Evolutionary conservation across 225 moss, liverwort and hornwort genomes (phyloP).

Genomic region (Marchantia polymorpha): DNA sequence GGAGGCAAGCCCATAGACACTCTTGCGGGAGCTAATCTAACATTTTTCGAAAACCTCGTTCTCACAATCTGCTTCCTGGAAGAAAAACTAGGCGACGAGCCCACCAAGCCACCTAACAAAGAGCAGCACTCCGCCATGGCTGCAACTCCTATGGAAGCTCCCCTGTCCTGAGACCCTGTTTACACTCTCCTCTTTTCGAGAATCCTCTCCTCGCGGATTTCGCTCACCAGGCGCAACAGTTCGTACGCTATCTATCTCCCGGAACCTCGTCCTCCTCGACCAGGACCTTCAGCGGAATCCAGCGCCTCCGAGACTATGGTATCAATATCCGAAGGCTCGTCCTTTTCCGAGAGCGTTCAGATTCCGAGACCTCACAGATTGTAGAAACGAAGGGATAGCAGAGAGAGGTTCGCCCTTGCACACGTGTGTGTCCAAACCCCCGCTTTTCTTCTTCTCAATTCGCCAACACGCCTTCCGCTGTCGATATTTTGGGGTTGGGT

Average conservation of each 20-base stretch:
- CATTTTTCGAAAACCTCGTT: not conserved
- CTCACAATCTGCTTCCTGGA: not conserved
- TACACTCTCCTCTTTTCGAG: not conserved
- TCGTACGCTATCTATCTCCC: not conserved
- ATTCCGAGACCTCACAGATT: too few relatives aligned
- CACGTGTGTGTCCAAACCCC: too few relatives aligned
- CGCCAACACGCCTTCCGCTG: too few relatives aligned
- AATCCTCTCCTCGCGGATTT: not conserved
- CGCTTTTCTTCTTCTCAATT: too few relatives aligned
- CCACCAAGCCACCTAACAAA: slow-evolving; percentile 33
- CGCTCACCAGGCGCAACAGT: not conserved
- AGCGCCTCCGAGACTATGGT: too few relatives aligned
- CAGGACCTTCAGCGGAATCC: too few relatives aligned
- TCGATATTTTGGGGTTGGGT: too few relatives aligned
- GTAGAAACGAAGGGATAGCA: too few relatives aligned
- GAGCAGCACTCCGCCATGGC: slow-evolving; percentile 46
- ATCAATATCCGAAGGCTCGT: too few relatives aligned
- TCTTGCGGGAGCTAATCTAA: slow-evolving; percentile 32
- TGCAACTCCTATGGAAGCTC: not conserved
- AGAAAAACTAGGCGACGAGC: slow-evolving; percentile 6
- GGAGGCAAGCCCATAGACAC: slow-evolving; percentile 62
- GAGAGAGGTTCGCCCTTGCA: too few relatives aligned
- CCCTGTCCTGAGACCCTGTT: not conserved
- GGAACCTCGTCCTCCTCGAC: too few relatives aligned
- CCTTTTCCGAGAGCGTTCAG: too few relatives aligned